A percentile compares a stretch with the other conserved stretches of the same genome.
Conservation (phyloP, 345 rosid genomes). For the Eucalyptus regnans region DNA sequence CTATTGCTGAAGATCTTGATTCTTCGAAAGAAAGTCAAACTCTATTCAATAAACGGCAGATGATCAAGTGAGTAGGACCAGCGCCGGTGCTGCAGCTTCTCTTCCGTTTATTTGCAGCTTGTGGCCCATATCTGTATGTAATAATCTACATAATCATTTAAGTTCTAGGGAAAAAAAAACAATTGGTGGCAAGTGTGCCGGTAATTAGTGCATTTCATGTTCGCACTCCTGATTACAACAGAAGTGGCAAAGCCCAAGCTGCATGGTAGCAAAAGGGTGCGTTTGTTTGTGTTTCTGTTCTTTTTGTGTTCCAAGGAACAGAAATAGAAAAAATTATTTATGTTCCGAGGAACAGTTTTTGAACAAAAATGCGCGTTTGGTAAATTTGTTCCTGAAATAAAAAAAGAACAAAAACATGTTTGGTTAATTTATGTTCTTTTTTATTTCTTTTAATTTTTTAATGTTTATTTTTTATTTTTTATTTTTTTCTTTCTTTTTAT, state of each 20-base stretch:
- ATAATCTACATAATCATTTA: not conserved
- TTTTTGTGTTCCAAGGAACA: no score
- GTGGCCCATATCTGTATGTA: not conserved
- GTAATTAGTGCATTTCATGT: not conserved
- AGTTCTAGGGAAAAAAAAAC: not conserved
- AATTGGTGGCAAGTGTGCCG: not conserved
- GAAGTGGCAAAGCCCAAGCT: not conserved
- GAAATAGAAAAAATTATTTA: no score
- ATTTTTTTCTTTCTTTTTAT: no score
- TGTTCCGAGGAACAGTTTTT: no score
- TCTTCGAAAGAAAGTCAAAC: not conserved
- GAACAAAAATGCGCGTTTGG: no score
- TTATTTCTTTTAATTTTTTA: no score
- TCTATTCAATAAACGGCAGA: not conserved
- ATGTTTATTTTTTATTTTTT: no score
- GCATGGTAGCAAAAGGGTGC: not conserved
- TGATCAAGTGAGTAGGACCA: not conserved
- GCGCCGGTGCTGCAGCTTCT: not conserved
- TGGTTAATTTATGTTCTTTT: no score
- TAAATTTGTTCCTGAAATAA: no score
- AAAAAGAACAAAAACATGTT: no score
- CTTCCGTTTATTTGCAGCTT: not conserved
- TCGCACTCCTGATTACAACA: not conserved
- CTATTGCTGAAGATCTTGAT: not conserved
- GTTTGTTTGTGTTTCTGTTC: no score